Evolutionary conservation across 176 grass and related monocot genomes (phyloP).

Genomic region (Dactylis glomerata): DNA sequence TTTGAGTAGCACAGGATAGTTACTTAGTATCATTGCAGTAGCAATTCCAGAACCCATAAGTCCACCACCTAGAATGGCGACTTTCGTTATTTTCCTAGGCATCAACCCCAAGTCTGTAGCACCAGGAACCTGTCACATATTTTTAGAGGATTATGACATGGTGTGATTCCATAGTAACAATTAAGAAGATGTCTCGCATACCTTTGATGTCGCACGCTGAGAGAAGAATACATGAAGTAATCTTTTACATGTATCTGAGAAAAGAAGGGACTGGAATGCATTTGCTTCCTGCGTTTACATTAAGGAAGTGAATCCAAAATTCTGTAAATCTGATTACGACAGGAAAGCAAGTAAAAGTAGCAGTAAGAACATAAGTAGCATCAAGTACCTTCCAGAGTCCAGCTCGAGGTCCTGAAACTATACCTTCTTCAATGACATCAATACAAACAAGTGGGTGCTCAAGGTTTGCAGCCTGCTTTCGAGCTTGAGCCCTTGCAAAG

Average conservation of each 20-base stretch:
- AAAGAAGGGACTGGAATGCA: constrained; percentile 66
- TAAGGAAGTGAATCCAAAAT: constrained; percentile 30
- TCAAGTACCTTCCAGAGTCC: constrained; percentile 80
- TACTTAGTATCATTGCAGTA: constrained; percentile 77
- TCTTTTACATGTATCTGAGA: constrained; percentile 88
- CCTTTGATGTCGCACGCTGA: constrained; percentile 88
- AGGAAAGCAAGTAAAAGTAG: not conserved
- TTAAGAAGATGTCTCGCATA: constrained; percentile 22
- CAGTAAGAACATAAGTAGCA: constrained; percentile 11
- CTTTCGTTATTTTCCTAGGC: constrained; percentile 71
- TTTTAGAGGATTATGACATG: constrained; percentile 21
- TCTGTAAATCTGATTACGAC: not conserved
- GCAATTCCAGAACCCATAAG: constrained; percentile 97
- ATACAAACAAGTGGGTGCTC: constrained; percentile 78
- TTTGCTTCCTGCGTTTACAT: constrained; percentile 70
- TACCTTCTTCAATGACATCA: constrained; percentile 92
- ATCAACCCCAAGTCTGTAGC: constrained; percentile 70
- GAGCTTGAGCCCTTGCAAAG: constrained; percentile 79
- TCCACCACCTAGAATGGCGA: constrained; percentile 84
- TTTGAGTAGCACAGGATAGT: constrained; percentile 88
- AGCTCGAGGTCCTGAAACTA: constrained; percentile 69
- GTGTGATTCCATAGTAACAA: constrained; percentile 23
- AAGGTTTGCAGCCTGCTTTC: constrained; percentile 81
- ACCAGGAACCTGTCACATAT: constrained; percentile 66
- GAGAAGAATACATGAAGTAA: constrained; percentile 89